Percentiles rank a stretch among this genome's conserved stretches.
Conservation (phyloP, 2,329 filamentous ascomycete species). For the Colletotrichum noveboracense region DNA sequence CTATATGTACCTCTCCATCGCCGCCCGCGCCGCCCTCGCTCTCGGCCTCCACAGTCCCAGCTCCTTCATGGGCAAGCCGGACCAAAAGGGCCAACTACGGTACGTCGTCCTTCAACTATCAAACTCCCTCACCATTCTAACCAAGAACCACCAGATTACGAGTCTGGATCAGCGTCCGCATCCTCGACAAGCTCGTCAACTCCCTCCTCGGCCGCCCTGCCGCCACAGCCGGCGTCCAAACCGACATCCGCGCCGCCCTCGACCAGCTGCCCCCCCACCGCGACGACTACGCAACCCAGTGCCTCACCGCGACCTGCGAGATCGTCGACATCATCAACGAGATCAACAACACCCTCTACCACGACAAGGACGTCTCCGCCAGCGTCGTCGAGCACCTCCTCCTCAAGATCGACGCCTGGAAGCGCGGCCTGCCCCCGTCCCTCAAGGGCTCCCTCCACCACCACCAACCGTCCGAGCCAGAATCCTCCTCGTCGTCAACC, state of each 20-base stretch:
- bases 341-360: constrained; percentile 47
- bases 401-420: constrained; percentile 49
- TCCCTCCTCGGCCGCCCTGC: not conserved
- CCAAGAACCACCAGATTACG: not conserved
- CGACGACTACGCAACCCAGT: constrained; percentile 28
- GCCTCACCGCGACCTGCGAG: constrained; percentile 44
- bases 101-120: not conserved
- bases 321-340: constrained; percentile 50
- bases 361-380: constrained; percentile 37
- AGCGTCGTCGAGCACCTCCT: constrained; percentile 44
- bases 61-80: not conserved
- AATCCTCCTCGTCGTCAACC: not conserved
- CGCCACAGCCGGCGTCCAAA: not conserved
- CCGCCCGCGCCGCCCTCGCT: constrained; percentile 60
- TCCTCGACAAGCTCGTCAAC: not conserved
- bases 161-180: not conserved
- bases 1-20: constrained; percentile 64
- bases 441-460: constrained; percentile 28
- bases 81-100: not conserved
- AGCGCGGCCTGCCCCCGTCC: constrained; percentile 43
- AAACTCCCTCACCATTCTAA: not conserved
- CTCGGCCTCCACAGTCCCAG: constrained; percentile 55
- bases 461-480: constrained; percentile 39
- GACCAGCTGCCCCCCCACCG: constrained; percentile 24
- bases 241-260: not conserved